Conservation (phyloP, 176 grass and related monocot species). For the Oryza nivara region DNA sequence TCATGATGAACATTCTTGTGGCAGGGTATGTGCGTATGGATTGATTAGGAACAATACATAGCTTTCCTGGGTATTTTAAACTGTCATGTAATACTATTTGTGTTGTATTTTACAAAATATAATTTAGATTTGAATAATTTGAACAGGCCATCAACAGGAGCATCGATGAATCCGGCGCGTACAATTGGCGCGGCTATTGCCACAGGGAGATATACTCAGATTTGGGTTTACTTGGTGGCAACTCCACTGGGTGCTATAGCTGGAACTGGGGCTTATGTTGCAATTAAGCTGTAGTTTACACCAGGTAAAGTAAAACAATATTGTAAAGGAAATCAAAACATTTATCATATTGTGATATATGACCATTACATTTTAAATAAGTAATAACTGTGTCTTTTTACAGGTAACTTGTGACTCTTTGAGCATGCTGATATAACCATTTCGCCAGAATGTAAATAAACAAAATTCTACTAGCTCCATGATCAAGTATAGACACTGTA, state of each 20-base stretch:
- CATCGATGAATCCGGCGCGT: constrained; percentile 54
- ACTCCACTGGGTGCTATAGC: constrained; percentile 33
- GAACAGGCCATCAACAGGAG: constrained; percentile 51
- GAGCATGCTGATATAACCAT: background rate
- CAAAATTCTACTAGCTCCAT: background rate
- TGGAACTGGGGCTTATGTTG: constrained; percentile 40
- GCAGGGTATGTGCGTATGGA: constrained; percentile 39
- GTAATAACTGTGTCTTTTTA: background rate
- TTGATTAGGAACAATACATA: too few relatives aligned
- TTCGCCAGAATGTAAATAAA: background rate
- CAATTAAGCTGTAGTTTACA: constrained; percentile 32
- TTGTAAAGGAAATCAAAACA: too few relatives aligned
- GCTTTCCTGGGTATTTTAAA: too few relatives aligned
- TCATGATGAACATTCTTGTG: constrained; percentile 61
- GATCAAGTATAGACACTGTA: background rate
- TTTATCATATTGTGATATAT: background rate
- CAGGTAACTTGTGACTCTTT: background rate
- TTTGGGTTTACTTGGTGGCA: constrained; percentile 55
- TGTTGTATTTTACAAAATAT: background rate
- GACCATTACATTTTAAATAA: background rate
- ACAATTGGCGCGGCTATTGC: constrained; percentile 49
- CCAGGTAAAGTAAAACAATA: too few relatives aligned
- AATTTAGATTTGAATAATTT: background rate
- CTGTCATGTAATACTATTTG: background rate
- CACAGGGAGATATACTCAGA: constrained; percentile 36